Conservation (phyloP, 2,329 filamentous ascomycete genomes). For the Pseudogymnoascus pannorum region DNA sequence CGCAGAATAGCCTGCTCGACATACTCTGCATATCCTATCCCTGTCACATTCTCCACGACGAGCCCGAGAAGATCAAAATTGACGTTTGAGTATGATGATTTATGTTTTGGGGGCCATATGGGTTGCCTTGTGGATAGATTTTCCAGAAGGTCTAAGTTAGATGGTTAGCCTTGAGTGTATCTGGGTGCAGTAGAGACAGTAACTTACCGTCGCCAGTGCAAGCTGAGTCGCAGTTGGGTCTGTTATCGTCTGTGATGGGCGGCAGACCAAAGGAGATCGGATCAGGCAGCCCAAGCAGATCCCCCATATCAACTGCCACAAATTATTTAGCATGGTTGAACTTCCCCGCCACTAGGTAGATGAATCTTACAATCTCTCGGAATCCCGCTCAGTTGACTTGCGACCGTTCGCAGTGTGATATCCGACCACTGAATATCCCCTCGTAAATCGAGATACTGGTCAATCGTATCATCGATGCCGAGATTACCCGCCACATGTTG, state of each 20-base stretch:
- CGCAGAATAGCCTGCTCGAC: not conserved
- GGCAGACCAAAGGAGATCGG: not conserved
- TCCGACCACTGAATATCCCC: constrained; percentile 20
- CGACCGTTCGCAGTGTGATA: constrained; percentile 24
- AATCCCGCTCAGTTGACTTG: constrained; percentile 24
- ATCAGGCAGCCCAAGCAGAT: not conserved
- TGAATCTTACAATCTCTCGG: constrained; percentile 22
- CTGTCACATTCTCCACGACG: constrained; percentile 24
- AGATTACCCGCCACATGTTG: constrained; percentile 24
- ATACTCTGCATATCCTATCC: constrained; percentile 20
- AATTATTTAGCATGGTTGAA: not conserved
- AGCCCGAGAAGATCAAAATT: constrained; percentile 26
- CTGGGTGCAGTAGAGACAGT: not conserved
- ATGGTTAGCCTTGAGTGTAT: not conserved
- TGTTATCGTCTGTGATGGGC: not conserved
- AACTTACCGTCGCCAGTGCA: not conserved
- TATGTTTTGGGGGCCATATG: constrained; percentile 22
- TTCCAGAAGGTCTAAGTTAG: not conserved
- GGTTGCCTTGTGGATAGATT: constrained; percentile 12
- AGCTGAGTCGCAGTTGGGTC: constrained; percentile 1
- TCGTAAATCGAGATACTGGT: constrained; percentile 19
- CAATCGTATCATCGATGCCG: constrained; percentile 23
- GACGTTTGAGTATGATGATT: constrained; percentile 25
- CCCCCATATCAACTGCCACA: not conserved
- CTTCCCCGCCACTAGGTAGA: not conserved